Evolutionary conservation across 78 protist species (phyloP).

Genomic region (Planoprotostelium fungivorum): DNA sequence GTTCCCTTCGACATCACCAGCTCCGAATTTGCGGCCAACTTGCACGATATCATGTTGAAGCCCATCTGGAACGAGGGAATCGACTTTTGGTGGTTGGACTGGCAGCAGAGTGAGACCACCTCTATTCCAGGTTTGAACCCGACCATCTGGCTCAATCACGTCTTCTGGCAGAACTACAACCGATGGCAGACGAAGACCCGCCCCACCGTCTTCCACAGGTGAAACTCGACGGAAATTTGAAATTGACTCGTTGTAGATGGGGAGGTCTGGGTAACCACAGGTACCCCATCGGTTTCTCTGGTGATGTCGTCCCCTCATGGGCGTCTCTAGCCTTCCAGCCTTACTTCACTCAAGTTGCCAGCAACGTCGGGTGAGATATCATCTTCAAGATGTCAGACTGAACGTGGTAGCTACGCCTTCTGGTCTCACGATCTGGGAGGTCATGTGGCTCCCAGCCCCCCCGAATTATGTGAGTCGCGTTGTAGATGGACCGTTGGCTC

Average conservation of each 20-base stretch:
- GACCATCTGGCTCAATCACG: constrained; percentile 21
- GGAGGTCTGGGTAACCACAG: constrained; percentile 62
- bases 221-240: neutral
- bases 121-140: constrained; percentile 18
- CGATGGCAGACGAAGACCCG: neutral
- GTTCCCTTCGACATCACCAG: constrained; percentile 11
- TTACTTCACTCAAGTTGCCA: constrained; percentile 40
- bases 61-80: constrained; percentile 21
- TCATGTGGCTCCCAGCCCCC: neutral
- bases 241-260: constrained; percentile 16
- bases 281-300: constrained; percentile 56
- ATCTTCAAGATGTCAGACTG: neutral
- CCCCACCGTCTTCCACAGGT: constrained; percentile 1
- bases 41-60: constrained; percentile 27
- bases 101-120: constrained; percentile 8
- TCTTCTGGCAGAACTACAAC: neutral
- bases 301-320: constrained; percentile 62
- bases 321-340: constrained; percentile 38
- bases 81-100: neutral
- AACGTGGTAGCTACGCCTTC: neutral
- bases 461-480: constrained; percentile 28
- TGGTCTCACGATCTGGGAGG: constrained; percentile 17
- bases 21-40: neutral
- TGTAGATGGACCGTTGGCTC: neutral
- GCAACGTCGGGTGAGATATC: constrained; percentile 43